A percentile compares a stretch with the other conserved stretches of the same genome.
Conservation (phyloP, 768 basidiomycete species). For the Boletus vinaceobasis region DNA sequence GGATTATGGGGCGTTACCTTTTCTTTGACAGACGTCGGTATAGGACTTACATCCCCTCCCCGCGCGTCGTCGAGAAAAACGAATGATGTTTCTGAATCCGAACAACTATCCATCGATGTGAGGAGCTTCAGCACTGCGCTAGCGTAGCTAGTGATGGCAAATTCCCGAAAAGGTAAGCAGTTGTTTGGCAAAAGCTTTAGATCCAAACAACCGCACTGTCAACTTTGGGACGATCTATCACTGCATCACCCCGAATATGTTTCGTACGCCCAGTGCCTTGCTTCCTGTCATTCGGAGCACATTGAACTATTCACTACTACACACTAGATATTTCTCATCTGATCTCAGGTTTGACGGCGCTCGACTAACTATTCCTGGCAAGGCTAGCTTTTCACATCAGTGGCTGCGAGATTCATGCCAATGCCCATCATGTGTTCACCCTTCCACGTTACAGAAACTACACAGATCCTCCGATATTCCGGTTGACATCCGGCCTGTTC, state of each 20-base stretch:
- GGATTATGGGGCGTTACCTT: neutral
- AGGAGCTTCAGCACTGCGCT: neutral
- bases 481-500: conserved; percentile 42
- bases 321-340: conserved; percentile 6
- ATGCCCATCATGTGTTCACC: conserved; percentile 70
- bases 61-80: conserved; percentile 38
- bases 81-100: conserved; percentile 47
- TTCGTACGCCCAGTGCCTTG: neutral
- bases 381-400: conserved; percentile 53
- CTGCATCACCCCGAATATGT: conserved; percentile 2
- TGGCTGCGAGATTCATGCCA: conserved; percentile 88
- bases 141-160: neutral
- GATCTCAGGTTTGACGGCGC: conserved; percentile 8
- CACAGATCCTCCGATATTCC: conserved; percentile 67
- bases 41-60: neutral
- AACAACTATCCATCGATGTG: conserved; percentile 21
- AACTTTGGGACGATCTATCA: neutral
- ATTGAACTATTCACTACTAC: neutral
- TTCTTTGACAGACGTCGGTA: neutral
- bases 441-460: conserved; percentile 74
- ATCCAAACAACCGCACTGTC: conserved; percentile 26
- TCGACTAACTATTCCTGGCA: conserved; percentile 29
- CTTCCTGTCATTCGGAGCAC: neutral
- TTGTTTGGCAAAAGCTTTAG: conserved; percentile 32
- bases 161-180: neutral